Percentiles rank a stretch among this genome's conserved stretches.
These are phyloP conservation scores for Boletus speciosus DNA, from an alignment of 768 basidiomycete genomes.

Conservation along the genomic window DNA sequence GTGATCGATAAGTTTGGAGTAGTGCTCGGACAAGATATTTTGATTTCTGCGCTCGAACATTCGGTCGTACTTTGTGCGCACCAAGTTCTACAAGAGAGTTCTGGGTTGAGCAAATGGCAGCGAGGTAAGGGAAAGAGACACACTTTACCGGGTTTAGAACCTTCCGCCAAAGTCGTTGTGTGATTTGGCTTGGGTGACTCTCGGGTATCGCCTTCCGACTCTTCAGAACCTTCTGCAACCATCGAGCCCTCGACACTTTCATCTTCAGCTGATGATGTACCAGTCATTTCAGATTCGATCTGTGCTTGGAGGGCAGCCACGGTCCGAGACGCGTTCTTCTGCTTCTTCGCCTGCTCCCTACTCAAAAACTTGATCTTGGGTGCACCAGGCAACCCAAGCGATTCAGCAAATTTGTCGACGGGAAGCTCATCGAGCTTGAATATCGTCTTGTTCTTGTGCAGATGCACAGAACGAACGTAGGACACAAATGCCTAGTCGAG, in stretches of 20 bases:
- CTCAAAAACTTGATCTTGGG: slow-evolving; percentile 91
- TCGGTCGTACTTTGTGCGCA: slow-evolving; percentile 92
- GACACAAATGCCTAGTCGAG: slow-evolving; percentile 82
- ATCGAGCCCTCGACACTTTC: slow-evolving; percentile 11
- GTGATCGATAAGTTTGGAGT: slow-evolving; percentile 81
- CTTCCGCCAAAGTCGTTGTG: not conserved
- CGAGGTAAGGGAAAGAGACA: slow-evolving; percentile 5
- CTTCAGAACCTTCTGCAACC: slow-evolving; percentile 25
- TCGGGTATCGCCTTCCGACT: slow-evolving; percentile 20
- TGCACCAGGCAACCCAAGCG: slow-evolving; percentile 88
- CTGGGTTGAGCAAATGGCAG: not conserved
- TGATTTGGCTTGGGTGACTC: not conserved
- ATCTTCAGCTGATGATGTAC: slow-evolving; percentile 15
- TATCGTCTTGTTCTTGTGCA: slow-evolving; percentile 91
- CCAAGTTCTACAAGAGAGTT: slow-evolving; percentile 33
- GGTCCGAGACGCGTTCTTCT: slow-evolving; percentile 67
- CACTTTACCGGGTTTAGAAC: slow-evolving; percentile 41
- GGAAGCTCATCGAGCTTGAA: slow-evolving; percentile 87
- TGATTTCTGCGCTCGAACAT: slow-evolving; percentile 99
- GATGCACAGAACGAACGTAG: slow-evolving; percentile 86
- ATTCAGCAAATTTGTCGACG: slow-evolving; percentile 78
- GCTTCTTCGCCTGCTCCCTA: slow-evolving; percentile 63
- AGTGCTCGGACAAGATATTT: slow-evolving; percentile 86
- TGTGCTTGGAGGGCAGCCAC: slow-evolving; percentile 36
- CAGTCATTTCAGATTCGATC: slow-evolving; percentile 20